Evolutionary conservation across 257 asterid species (phyloP), one percentile per base, ranked within the genome.

Genomic region (Solanum ossicruentum): DNA sequence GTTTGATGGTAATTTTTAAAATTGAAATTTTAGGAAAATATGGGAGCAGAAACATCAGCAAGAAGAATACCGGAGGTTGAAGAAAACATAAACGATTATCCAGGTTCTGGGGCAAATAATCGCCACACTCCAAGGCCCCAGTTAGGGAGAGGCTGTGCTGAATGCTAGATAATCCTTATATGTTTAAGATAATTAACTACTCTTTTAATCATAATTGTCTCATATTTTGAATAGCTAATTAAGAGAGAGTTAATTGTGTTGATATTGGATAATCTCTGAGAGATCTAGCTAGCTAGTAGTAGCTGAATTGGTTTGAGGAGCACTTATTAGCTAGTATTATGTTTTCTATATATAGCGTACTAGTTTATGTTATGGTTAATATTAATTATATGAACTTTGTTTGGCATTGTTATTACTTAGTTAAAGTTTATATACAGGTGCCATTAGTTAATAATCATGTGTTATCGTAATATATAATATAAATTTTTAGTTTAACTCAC

Each of bases 91-190:
- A 87, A 93, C 36, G 97, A 93, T 57, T 93, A 93, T 86, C 93
- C 95, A 55, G 95, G 95, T 80, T 91, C 95, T 5, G 95, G 94
- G 83, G 94, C 97, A 51, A 93, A 93, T 80, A 88, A 91, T 85
- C 94, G 93, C 52, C 97, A 93, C 83, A 93, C 90, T 7, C 97
- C 97, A 15, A 90, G 66, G 84, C 87, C 97, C 21, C 88, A 89
- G 84, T 28, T 84, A 11, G 88, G 89, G n/a, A 90, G 89, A 90
- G 81, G 58, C 45, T 89, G 91, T 69, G 20, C 11, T 54, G 92
- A 91, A 61, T 91, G 93, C 83, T 90, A 85, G 84, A 81, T 84
- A 5, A 84, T 10, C 12, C 15, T 49, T 4, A 75, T 47, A 7
- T 49, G 43, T 13, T 13, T 75, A 51, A 13, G 13, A 12, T 72